Evolutionary conservation across 257 asterid genomes (phyloP).

Genomic region (Scutellaria barbata): DNA sequence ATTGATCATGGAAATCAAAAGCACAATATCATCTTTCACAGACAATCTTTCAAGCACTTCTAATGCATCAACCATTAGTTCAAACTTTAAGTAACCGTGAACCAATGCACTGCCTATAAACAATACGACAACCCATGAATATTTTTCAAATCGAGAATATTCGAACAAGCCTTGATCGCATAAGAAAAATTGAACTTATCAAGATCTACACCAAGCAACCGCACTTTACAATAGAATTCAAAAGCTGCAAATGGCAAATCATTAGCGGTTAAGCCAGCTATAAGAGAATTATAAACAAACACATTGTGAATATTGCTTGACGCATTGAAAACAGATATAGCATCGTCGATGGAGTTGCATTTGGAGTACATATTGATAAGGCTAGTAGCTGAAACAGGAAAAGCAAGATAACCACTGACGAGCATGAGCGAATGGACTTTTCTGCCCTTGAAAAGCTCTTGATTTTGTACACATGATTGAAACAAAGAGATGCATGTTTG

Average conservation of each 20-base stretch:
- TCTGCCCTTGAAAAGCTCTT: slow-evolving; percentile 53
- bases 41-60: slow-evolving; percentile 71
- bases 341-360: slow-evolving; percentile 63
- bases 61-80: slow-evolving; percentile 56
- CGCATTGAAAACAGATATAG: slow-evolving; percentile 56
- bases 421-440: slow-evolving; percentile 63
- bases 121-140: too few relatives aligned
- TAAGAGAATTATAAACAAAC: slow-evolving; percentile 69
- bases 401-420: slow-evolving; percentile 48
- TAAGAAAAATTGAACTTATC: slow-evolving; percentile 82
- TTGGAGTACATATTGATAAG: slow-evolving; percentile 91
- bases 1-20: slow-evolving; percentile 86
- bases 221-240: slow-evolving; percentile 56
- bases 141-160: too few relatives aligned
- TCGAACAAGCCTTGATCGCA: slow-evolving; percentile 69
- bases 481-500: slow-evolving; percentile 54
- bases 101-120: too few relatives aligned
- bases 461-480: slow-evolving; percentile 62
- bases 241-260: slow-evolving; percentile 47
- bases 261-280: slow-evolving; percentile 65
- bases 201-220: slow-evolving; percentile 55
- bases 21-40: slow-evolving; percentile 60
- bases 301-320: slow-evolving; percentile 56
- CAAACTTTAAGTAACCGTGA: slow-evolving; percentile 57
- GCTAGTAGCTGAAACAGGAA: slow-evolving; percentile 77